Base-by-base conservation (phyloP, 1,284 basidiomycete species). In the Neonothopanus nambi region DNA sequence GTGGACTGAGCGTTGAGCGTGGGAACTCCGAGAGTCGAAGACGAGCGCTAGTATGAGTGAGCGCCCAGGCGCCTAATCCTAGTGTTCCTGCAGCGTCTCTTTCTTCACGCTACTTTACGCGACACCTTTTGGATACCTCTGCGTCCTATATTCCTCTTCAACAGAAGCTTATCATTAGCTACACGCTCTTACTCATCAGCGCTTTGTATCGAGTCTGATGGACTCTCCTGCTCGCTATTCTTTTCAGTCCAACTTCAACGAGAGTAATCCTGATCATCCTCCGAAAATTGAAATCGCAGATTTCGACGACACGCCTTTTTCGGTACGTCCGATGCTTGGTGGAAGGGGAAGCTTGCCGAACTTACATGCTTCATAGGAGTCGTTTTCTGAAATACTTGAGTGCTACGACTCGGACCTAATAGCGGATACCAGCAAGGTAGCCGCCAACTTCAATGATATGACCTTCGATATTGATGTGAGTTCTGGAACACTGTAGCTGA, bases 401-500 rank as follows among this genome's bases (percentile, higher is more conserved):
- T n/a, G n/a, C n/a, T n/a, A n/a, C n/a, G n/a, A n/a, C n/a, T n/a
- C n/a, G n/a, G n/a, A n/a, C n/a, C 23, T 38, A 11, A 38, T 36
- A 36, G 28, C 48, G 49, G 46, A 55, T 21, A 37, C 52, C 47
- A 37, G 33, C 18, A 12, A 45, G 21, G 18, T 43, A 42, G 44
- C 28, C 48, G 17, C 44, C 41, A n/a, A 44, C 52, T 26, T 35
- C 21, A 40, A 47, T 49, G 70, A 75, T 53, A 57, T 63, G 12
- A 76, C 71, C 53, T 76, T 73, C 57, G 65, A 74, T 54, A 68
- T 75, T 13, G 68, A 77, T 61, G 75, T 75, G 37, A 20, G 60
- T 48, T n/a, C n/a, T 18, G 23, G 35, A 3, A 4, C 13, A 23
- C 30, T 2, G n/a, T 24, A 15, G n/a, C 5, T 20, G 5, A 11